Percentiles rank a stretch among this genome's conserved stretches.
These are phyloP conservation scores for Breviolum minutum DNA, from an alignment of 73 alveolate species.

Conservation along the genomic window DNA sequence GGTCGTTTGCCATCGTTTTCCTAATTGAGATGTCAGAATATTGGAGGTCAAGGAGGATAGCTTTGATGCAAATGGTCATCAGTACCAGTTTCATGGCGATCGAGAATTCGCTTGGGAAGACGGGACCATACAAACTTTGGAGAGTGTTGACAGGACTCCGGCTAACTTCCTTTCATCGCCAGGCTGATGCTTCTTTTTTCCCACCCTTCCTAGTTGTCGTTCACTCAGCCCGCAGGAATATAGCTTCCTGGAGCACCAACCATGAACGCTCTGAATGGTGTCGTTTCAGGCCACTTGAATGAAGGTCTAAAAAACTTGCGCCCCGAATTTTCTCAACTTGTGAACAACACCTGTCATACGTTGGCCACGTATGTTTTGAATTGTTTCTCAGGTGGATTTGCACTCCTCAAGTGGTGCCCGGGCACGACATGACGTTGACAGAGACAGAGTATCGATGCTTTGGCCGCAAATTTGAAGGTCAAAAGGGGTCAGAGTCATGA, in stretches of 20 bases:
- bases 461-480: too few relatives aligned
- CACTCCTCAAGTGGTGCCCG: neutral
- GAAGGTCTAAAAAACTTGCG: neutral
- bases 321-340: too few relatives aligned
- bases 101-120: neutral
- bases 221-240: neutral
- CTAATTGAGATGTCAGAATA: too few relatives aligned
- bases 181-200: too few relatives aligned
- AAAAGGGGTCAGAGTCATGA: too few relatives aligned
- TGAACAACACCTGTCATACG: too few relatives aligned
- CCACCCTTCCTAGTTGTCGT: too few relatives aligned
- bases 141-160: neutral
- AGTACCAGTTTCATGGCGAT: neutral
- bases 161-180: neutral
- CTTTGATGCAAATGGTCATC: neutral
- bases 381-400: neutral
- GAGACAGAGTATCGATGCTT: neutral
- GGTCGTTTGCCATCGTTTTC: too few relatives aligned
- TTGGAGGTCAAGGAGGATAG: neutral
- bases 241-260: neutral
- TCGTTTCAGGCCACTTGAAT: neutral
- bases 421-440: neutral
- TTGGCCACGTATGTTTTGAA: too few relatives aligned
- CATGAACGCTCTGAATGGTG: neutral
- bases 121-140: neutral